Conservation (phyloP, 2,329 filamentous ascomycete species). For the Claviceps digitariae region DNA sequence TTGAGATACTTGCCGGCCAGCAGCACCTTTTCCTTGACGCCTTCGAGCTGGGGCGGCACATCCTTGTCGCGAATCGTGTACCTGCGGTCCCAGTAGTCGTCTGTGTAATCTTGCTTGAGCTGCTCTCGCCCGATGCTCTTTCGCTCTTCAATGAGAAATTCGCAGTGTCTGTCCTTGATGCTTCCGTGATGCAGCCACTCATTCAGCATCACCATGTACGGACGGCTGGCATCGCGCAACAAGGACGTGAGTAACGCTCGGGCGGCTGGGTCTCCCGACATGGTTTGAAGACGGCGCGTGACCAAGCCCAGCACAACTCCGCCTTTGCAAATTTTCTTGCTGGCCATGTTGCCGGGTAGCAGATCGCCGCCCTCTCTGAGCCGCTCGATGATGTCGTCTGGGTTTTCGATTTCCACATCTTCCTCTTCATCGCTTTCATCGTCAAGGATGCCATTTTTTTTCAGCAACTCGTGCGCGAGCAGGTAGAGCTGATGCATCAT, state of each 20-base stretch:
- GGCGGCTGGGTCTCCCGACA: conserved; percentile 88
- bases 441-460: conserved; percentile 75
- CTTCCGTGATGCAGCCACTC: conserved; percentile 96
- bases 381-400: conserved; percentile 85
- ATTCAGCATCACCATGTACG: conserved; percentile 97
- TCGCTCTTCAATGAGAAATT: conserved; percentile 92
- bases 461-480: conserved; percentile 74
- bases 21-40: conserved; percentile 85
- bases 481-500: conserved; percentile 86
- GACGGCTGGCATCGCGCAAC: conserved; percentile 74
- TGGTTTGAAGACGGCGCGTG: conserved; percentile 69
- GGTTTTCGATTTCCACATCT: conserved; percentile 60
- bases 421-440: conserved; percentile 62
- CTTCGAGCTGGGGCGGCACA: conserved; percentile 81
- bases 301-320: conserved; percentile 84
- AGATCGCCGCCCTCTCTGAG: conserved; percentile 77
- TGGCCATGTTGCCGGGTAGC: conserved; percentile 61
- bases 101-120: conserved; percentile 90
- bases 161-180: conserved; percentile 84
- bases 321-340: conserved; percentile 92
- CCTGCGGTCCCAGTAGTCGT: conserved; percentile 97
- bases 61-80: conserved; percentile 90
- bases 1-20: conserved; percentile 96
- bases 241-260: conserved; percentile 68
- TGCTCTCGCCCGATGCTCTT: conserved; percentile 87